Base-by-base conservation (phyloP, 2,329 filamentous ascomycete species). In the Claviceps digitariae region DNA sequence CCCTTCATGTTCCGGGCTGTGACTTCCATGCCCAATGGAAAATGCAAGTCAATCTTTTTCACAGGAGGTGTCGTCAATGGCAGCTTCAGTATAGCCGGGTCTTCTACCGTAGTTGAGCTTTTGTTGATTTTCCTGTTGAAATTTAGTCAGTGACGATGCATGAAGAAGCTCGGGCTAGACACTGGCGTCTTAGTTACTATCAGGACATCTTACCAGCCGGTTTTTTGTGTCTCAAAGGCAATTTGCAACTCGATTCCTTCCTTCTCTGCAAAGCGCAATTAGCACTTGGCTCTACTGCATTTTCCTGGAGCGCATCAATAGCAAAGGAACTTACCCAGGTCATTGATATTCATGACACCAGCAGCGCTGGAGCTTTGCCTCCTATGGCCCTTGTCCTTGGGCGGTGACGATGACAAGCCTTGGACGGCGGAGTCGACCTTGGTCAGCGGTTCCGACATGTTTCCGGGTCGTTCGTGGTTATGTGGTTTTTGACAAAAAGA, bases 371-470 rank as follows among this genome's bases (percentile, higher is more conserved):
- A 91, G 69, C 87, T 90, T 57, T 76, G 74, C 72, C 89, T 81
- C 62, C 84, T 79, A 66, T 84, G 78, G 59, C 72, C 72, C 66
- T 79, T 80, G 68, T 89, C 83, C 66, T 83, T 79, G 55, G 78
- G 75, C 36, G 85, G 79, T 55, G 83, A 83, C 63, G 79, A 78
- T 60, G 81, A 79, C 63, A 90, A 71, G 70, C 88, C 87, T 67
- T 89, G 83, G 66, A 94, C 82, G 74, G 88, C 89, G 56, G 90
- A 95, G 72, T 96, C 90, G 74, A 95, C 83, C 77, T 94, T 95
- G 72, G 80, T 79, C 67, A 95, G 81, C 64, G 84, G 79, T 69
- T 71, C 68, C 57, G 67, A 63, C 68, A 70, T 71, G 62, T 52
- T 58, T 55, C n/a, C 46, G 27, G 38, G 13, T 53, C 50, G 43